Evolutionary conservation across 2,329 filamentous ascomycete species (phyloP), one percentile per base, ranked within the genome.

Genomic region (Pseudodiploospora longispora): DNA sequence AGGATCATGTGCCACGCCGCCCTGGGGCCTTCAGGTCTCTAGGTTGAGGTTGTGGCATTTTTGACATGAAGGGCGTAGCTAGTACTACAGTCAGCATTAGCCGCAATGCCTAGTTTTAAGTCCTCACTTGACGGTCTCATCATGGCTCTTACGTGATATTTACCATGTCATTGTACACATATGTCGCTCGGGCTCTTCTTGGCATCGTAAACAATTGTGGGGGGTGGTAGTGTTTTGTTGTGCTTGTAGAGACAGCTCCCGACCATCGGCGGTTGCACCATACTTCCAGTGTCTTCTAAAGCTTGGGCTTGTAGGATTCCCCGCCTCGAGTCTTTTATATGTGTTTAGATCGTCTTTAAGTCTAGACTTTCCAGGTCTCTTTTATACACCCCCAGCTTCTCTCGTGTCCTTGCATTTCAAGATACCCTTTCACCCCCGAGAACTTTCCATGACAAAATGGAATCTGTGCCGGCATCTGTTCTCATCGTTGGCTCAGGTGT

Each of bases 401-500:
- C 19, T 19, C 19, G 19, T 19, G 19, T 19, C 19, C 19, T 19
- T 19, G 19, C 19, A 19, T 19, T 19, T 19, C 19, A 19, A 19
- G 19, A 19, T 19, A 19, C 19, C 19, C 19, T 19, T 19, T 19
- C 19, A 19, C 19, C 19, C 19, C 19, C 19, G 19, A 19, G 19
- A 19, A 19, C 19, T 19, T 36, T 36, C 7, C 28, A 27, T 5
- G 12, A 10, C 2, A 36, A 50, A 42, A 65, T 65, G 63, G 54
- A 60, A 43, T 47, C 42, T 28, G 45, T 56, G 12, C 72, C 71
- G 10, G 59, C 62, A 38, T 75, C 75, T 19, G 72, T 87, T 55
- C 71, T 88, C 44, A 83, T 88, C 50, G 64, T 87, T 43, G 84
- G 84, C 44, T 77, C 77, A n/a, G 80, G 80, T 37, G 76, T 80